Evolutionary conservation across 2,329 filamentous ascomycete species (phyloP).

Genomic region (Elsinoe perseae): DNA sequence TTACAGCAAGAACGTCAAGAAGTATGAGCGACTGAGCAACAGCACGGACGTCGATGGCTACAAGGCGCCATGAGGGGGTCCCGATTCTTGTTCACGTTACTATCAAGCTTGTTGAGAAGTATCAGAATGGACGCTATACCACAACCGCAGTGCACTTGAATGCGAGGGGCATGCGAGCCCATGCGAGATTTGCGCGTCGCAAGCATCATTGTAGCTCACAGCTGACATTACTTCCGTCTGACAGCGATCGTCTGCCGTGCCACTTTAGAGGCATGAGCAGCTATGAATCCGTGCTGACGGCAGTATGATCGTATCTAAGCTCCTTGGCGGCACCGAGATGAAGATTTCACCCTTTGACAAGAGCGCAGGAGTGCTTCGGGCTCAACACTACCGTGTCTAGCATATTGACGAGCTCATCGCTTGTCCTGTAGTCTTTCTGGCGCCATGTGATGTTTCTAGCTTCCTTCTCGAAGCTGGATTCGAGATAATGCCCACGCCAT

Average conservation of each 20-base stretch:
- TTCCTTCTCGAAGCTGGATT: not conserved
- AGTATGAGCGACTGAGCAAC: conserved; percentile 44
- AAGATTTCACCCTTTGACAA: not conserved
- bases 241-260: not conserved
- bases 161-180: not conserved
- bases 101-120: not conserved
- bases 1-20: conserved; percentile 42
- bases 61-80: conserved; percentile 18
- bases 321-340: not conserved
- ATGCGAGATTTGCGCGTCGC: not conserved
- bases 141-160: not conserved
- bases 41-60: conserved; percentile 42
- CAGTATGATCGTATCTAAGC: not conserved
- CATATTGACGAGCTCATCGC: not conserved
- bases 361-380: not conserved
- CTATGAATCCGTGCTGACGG: not conserved
- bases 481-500: not conserved
- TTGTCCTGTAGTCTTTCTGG: conserved; percentile 1
- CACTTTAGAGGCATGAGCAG: not conserved
- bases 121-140: not conserved
- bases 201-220: not conserved
- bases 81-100: not conserved
- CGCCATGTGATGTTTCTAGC: not conserved
- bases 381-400: not conserved
- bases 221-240: not conserved